Conservation (phyloP, 352 stramenopile genomes). For the Phytophthora syringae region DNA sequence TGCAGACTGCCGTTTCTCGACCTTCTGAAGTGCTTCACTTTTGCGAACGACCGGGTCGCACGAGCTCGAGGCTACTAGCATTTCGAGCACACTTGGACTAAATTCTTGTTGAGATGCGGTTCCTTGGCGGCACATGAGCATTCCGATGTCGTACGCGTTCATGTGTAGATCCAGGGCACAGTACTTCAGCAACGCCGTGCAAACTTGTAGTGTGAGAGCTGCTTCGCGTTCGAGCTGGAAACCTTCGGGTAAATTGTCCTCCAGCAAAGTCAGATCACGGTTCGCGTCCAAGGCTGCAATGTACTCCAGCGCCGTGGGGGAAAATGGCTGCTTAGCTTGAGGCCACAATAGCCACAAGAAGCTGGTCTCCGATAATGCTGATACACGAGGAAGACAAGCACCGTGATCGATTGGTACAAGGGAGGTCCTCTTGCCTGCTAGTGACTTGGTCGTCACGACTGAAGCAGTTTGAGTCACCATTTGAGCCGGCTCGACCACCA, state of each 20-base stretch:
- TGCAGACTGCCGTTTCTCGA: constrained; percentile 10
- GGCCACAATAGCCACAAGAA: constrained; percentile 80
- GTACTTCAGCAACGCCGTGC: constrained; percentile 57
- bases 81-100: constrained; percentile 48
- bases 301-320: constrained; percentile 25
- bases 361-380: constrained; percentile 57
- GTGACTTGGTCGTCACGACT: constrained; percentile 17
- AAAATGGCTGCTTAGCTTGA: constrained; percentile 63
- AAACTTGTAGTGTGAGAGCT: constrained; percentile 54
- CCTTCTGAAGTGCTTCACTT: constrained; percentile 22
- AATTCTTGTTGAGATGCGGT: constrained; percentile 33
- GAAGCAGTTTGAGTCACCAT: constrained; percentile 26
- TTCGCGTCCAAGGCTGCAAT: constrained; percentile 50
- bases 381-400: constrained; percentile 62
- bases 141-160: constrained; percentile 58
- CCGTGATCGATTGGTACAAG: constrained; percentile 84
- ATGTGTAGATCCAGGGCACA: constrained; percentile 53
- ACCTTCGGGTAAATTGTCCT: constrained; percentile 20
- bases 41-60: constrained; percentile 19
- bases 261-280: constrained; percentile 43
- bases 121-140: constrained; percentile 61
- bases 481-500: constrained; percentile 43
- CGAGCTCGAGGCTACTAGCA: constrained; percentile 26
- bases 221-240: constrained; percentile 49
- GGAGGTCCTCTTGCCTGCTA: constrained; percentile 27